Conservation (phyloP, 257 asterid species). For the Craterostigma plantagineum region DNA sequence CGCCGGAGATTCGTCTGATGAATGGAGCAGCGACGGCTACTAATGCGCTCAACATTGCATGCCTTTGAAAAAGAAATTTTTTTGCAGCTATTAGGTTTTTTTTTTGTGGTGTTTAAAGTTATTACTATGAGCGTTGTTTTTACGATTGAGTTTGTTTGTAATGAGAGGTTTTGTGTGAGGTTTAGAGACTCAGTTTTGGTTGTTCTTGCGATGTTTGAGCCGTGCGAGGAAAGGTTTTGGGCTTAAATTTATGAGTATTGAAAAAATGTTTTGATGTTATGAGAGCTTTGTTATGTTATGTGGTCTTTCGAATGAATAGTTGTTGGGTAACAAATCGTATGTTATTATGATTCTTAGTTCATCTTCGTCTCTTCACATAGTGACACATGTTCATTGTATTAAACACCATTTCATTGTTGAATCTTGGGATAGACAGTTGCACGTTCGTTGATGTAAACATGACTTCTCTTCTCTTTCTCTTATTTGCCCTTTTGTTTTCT, state of each 20-base stretch:
- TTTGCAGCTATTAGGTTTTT: slow-evolving; percentile 38
- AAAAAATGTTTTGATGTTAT: too few species aligned
- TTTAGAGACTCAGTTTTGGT: slow-evolving; percentile 11
- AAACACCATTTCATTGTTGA: too few species aligned
- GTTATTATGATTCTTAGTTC: too few species aligned
- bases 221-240: slow-evolving; percentile 9
- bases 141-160: background rate
- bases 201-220: slow-evolving; percentile 1
- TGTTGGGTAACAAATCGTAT: too few species aligned
- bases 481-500: too few species aligned
- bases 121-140: slow-evolving; percentile 9
- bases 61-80: slow-evolving; percentile 50
- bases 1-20: slow-evolving; percentile 13
- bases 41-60: slow-evolving; percentile 43
- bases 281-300: too few species aligned
- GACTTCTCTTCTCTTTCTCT: too few species aligned
- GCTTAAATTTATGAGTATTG: background rate
- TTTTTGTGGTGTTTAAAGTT: slow-evolving; percentile 9
- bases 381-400: too few species aligned
- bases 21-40: slow-evolving; percentile 14
- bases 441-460: too few species aligned
- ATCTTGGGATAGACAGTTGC: too few species aligned
- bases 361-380: too few species aligned
- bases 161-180: slow-evolving; percentile 6
- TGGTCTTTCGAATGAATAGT: too few species aligned